phyloP scores from a whole-genome alignment of 306 rosid genomes.

The Cicer judaicum region DNA sequence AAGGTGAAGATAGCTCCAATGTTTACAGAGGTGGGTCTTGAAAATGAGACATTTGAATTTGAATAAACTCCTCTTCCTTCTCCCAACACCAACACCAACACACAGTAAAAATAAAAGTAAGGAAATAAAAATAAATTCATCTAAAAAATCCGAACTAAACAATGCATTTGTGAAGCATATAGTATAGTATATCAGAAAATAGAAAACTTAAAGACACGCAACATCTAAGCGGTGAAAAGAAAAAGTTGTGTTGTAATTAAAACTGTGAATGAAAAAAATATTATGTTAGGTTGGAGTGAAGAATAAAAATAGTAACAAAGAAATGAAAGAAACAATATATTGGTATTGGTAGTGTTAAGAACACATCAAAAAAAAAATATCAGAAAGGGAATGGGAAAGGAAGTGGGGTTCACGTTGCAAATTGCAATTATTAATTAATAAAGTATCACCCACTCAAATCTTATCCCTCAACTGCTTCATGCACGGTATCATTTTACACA shows the following conservation, averaged over 20 bases:
- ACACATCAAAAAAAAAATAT: too few relatives aligned
- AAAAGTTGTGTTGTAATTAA: neutral
- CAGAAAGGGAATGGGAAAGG: neutral
- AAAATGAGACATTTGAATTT: slow-evolving; percentile 31
- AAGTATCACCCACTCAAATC: too few relatives aligned
- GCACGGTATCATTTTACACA: too few relatives aligned
- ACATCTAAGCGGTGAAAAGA: neutral
- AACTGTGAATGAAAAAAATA: neutral
- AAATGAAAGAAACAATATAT: too few relatives aligned
- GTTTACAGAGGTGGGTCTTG: slow-evolving; percentile 65
- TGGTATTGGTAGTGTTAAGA: too few relatives aligned
- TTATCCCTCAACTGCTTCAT: too few relatives aligned
- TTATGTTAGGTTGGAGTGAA: neutral
- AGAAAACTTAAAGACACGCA: slow-evolving; percentile 5
- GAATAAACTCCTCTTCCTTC: neutral
- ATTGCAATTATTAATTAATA: neutral
- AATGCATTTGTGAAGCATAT: neutral
- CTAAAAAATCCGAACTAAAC: neutral
- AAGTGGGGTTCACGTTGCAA: slow-evolving; percentile 14
- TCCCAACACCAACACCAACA: neutral
- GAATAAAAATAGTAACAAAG: too few relatives aligned
- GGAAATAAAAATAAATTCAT: neutral
- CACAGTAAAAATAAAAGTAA: neutral
- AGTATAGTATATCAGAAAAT: neutral
- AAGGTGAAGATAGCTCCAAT: slow-evolving; percentile 82